Percentiles rank a stretch among this genome's conserved stretches.
Evolutionary conservation across 257 asterid species (phyloP).

Genomic region (Penstemon newberryi): DNA sequence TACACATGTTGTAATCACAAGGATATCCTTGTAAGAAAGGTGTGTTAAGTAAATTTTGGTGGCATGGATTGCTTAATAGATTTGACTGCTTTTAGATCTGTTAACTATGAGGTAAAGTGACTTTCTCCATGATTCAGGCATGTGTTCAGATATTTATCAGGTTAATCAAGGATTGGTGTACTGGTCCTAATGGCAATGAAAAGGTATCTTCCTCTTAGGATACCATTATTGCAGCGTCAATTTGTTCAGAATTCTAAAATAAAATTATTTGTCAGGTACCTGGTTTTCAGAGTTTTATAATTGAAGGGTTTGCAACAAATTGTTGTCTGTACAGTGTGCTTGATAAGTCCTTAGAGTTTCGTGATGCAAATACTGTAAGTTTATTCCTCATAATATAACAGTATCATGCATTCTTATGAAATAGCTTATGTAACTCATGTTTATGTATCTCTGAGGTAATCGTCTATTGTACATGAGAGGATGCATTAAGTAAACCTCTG

Average conservation of each 20-base stretch:
- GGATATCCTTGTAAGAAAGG: conserved; percentile 79
- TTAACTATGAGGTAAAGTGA: conserved; percentile 9
- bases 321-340: conserved; percentile 94
- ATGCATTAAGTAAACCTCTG: too few relatives aligned
- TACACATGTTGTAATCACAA: conserved; percentile 73
- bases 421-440: neutral
- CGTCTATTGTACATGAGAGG: too few relatives aligned
- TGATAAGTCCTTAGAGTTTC: conserved; percentile 84
- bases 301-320: conserved; percentile 76
- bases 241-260: conserved; percentile 32
- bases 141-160: conserved; percentile 86
- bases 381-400: conserved; percentile 6
- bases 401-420: neutral
- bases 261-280: conserved; percentile 65
- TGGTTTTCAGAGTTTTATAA: conserved; percentile 73
- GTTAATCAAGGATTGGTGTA: conserved; percentile 93
- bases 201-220: conserved; percentile 48
- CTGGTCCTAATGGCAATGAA: conserved; percentile 60
- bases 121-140: conserved; percentile 48
- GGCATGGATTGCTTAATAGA: conserved; percentile 4
- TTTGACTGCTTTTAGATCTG: neutral
- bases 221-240: neutral
- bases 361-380: conserved; percentile 95
- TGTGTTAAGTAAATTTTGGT: conserved; percentile 25
- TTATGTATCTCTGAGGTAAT: neutral